These are phyloP conservation scores for Trametes versicolor DNA, from an alignment of 1,284 basidiomycete species.

Conservation along the genomic window DNA sequence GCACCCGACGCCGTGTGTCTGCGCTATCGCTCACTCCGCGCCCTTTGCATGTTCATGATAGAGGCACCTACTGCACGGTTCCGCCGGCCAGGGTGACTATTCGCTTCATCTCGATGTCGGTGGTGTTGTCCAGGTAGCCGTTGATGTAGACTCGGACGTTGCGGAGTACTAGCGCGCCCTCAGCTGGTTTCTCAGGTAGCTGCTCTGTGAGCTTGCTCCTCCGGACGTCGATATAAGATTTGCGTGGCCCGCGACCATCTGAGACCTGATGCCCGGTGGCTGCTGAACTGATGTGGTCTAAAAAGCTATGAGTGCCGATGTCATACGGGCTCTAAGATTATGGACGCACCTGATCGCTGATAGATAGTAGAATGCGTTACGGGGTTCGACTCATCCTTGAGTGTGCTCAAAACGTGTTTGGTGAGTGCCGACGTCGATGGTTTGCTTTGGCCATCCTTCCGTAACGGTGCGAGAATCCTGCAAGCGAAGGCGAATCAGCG, in stretches of 20 bases:
- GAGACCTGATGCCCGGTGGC: slow-evolving; percentile 75
- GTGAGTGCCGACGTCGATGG: slow-evolving; percentile 58
- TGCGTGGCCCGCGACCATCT: slow-evolving; percentile 55
- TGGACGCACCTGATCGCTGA: slow-evolving; percentile 61
- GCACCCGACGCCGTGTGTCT: slow-evolving; percentile 66
- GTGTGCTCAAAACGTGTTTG: slow-evolving; percentile 63
- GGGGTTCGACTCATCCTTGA: slow-evolving; percentile 70
- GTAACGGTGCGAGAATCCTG: slow-evolving; percentile 47
- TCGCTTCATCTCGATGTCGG: slow-evolving; percentile 79
- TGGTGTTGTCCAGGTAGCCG: slow-evolving; percentile 72
- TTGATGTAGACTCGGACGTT: slow-evolving; percentile 66
- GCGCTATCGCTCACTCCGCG: slow-evolving; percentile 5
- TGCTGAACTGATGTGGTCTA: slow-evolving; percentile 67
- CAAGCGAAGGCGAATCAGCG: slow-evolving; percentile 1
- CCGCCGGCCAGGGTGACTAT: slow-evolving; percentile 68
- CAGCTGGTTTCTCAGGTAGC: slow-evolving; percentile 36
- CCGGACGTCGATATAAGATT: slow-evolving; percentile 55
- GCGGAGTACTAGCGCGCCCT: slow-evolving; percentile 48
- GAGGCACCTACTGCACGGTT: slow-evolving; percentile 52
- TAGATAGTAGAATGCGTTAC: slow-evolving; percentile 76
- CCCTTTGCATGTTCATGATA: not conserved
- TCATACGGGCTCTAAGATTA: not conserved
- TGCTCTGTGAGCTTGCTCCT: slow-evolving; percentile 63
- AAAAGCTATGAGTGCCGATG: slow-evolving; percentile 16
- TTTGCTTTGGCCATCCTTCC: slow-evolving; percentile 43